Conservation (phyloP, 345 rosid genomes). For the Salix suchowensis region DNA sequence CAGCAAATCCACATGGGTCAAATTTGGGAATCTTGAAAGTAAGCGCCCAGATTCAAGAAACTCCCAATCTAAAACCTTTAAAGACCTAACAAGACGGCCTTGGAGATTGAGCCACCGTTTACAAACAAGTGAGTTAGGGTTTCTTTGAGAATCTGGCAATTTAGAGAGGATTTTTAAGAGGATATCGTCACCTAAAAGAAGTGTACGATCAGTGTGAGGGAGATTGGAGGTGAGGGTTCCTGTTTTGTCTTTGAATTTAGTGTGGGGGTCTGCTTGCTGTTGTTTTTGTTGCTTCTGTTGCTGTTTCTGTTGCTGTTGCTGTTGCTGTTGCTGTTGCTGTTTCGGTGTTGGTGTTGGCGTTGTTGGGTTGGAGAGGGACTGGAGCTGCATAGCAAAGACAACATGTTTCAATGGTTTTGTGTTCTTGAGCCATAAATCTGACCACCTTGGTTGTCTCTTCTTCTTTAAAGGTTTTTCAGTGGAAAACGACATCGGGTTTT, state of each 20-base stretch:
- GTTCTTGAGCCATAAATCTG: constrained; percentile 51
- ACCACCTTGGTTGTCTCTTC: constrained; percentile 49
- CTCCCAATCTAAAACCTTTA: constrained; percentile 29
- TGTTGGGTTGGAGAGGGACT: constrained; percentile 35
- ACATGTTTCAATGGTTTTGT: constrained; percentile 51
- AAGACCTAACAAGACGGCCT: constrained; percentile 26
- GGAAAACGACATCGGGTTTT: constrained; percentile 42
- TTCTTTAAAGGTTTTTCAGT: constrained; percentile 39
- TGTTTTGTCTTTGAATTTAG: constrained; percentile 34
- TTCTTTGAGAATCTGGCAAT: constrained; percentile 15
- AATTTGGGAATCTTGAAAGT: constrained; percentile 24
- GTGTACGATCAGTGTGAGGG: constrained; percentile 55
- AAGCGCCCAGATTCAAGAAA: constrained; percentile 28
- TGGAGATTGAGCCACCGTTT: constrained; percentile 36
- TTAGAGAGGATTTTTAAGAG: constrained; percentile 28
- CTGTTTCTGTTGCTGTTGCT: not conserved
- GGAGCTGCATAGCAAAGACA: constrained; percentile 51
- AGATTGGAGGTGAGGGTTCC: constrained; percentile 42
- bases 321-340: constrained; percentile 30
- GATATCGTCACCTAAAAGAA: constrained; percentile 39
- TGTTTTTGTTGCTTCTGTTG: constrained; percentile 5
- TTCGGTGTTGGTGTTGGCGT: constrained; percentile 14
- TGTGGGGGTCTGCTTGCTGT: constrained; percentile 15
- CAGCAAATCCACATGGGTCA: constrained; percentile 25
- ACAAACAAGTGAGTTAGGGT: constrained; percentile 23